Evolutionary conservation across 495 filamentous ascomycete genomes (phyloP).

Genomic region (Niebla homalea): DNA sequence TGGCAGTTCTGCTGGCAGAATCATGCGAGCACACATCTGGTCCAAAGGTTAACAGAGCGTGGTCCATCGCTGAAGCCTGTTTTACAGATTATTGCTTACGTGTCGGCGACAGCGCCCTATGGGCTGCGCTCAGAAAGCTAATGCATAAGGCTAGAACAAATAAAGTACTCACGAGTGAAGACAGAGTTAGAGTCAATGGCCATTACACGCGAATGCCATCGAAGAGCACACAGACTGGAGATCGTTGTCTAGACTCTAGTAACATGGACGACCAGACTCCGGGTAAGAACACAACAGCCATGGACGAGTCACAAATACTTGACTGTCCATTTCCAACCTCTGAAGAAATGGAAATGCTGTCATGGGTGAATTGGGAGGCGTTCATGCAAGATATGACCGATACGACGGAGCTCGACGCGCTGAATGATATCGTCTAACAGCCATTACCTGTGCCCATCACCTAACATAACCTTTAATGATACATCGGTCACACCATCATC

Average conservation of each 20-base stretch:
- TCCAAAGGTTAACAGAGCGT: neutral
- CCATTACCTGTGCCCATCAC: no score
- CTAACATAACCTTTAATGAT: no score
- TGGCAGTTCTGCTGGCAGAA: slow-evolving; percentile 4
- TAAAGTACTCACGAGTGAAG: neutral
- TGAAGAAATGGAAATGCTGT: neutral
- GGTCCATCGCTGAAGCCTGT: neutral
- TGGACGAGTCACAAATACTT: no score
- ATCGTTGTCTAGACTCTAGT: no score
- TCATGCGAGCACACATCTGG: neutral
- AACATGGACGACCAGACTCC: no score
- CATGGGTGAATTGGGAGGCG: slow-evolving; percentile 2
- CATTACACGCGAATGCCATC: no score
- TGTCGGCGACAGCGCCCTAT: neutral
- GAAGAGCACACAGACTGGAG: no score
- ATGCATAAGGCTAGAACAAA: slow-evolving; percentile 1
- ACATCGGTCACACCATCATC: slow-evolving; percentile 10
- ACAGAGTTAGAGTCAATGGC: no score
- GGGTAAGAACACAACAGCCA: no score
- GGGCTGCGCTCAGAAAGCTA: neutral
- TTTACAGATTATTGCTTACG: neutral
- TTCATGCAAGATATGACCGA: slow-evolving; percentile 1
- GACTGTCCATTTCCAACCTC: no score
- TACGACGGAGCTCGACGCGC: neutral
- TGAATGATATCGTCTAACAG: neutral